Evolutionary conservation across 1,139 yeast genomes (phyloP).

Genomic region (Suhomyces taliae): DNA sequence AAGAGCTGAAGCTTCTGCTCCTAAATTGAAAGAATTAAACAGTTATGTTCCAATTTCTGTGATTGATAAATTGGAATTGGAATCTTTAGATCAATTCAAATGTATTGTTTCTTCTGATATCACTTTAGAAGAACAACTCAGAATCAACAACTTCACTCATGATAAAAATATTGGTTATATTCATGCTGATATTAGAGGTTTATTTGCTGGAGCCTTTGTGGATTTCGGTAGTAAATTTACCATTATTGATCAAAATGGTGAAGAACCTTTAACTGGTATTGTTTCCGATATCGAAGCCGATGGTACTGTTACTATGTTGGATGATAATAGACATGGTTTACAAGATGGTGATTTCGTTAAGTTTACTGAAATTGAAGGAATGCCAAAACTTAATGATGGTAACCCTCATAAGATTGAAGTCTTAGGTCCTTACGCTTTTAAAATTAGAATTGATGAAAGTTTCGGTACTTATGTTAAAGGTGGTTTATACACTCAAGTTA

Average conservation of each 20-base stretch:
- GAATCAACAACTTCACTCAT: constrained; percentile 76
- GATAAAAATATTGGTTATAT: constrained; percentile 73
- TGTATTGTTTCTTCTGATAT: constrained; percentile 83
- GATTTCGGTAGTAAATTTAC: constrained; percentile 85
- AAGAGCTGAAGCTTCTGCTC: constrained; percentile 71
- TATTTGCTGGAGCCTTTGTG: constrained; percentile 85
- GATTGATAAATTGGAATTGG: constrained; percentile 52
- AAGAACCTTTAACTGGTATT: constrained; percentile 85
- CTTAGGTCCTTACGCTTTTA: constrained; percentile 91
- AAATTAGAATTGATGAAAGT: constrained; percentile 54
- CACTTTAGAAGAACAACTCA: constrained; percentile 70
- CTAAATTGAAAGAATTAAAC: constrained; percentile 76
- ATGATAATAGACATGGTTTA: constrained; percentile 88
- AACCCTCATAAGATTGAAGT: constrained; percentile 75
- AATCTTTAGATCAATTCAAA: constrained; percentile 59
- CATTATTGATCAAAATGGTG: constrained; percentile 85
- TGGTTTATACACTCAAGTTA: constrained; percentile 90
- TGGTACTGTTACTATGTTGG: constrained; percentile 91
- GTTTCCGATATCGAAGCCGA: constrained; percentile 84
- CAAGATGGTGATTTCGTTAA: constrained; percentile 91
- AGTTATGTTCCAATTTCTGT: constrained; percentile 87
- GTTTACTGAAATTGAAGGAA: constrained; percentile 84
- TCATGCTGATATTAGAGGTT: constrained; percentile 78
- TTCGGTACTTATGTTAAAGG: constrained; percentile 74
- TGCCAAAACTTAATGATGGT: constrained; percentile 66